These are phyloP conservation scores for Toxicodendron radicans DNA, from an alignment of 345 rosid genomes.

Conservation along the genomic window DNA sequence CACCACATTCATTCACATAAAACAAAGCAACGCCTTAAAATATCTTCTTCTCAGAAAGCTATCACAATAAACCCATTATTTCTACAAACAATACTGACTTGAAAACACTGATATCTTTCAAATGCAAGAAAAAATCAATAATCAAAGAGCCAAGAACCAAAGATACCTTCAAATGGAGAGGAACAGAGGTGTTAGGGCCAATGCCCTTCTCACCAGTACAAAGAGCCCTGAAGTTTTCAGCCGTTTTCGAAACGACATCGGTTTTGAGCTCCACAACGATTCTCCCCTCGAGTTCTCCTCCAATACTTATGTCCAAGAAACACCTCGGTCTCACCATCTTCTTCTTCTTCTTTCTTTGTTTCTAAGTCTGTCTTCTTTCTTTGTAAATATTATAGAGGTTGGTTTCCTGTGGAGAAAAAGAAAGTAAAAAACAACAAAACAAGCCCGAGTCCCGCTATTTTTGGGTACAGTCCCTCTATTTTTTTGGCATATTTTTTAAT, in stretches of 20 bases:
- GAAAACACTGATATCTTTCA: not conserved
- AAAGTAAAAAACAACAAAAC: not conserved
- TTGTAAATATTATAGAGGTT: not conserved
- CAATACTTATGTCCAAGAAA: slow-evolving; percentile 85
- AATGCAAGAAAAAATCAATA: not conserved
- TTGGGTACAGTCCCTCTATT: too few species aligned
- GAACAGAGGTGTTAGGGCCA: slow-evolving; percentile 67
- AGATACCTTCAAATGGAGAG: slow-evolving; percentile 86
- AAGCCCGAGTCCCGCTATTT: too few species aligned
- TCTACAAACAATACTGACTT: not conserved
- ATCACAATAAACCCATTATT: slow-evolving; percentile 11
- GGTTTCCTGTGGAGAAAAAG: not conserved
- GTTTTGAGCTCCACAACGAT: slow-evolving; percentile 75
- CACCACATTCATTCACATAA: not conserved
- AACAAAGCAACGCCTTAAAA: not conserved
- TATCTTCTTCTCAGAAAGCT: not conserved
- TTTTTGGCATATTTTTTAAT: too few species aligned
- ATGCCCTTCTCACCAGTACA: slow-evolving; percentile 96
- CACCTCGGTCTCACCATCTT: slow-evolving; percentile 68
- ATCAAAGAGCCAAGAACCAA: not conserved
- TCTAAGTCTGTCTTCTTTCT: not conserved
- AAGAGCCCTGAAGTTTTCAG: slow-evolving; percentile 89
- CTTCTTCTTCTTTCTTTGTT: slow-evolving; percentile 3
- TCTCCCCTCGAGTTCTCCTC: slow-evolving; percentile 93
- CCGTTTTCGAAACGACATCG: slow-evolving; percentile 83